These are phyloP conservation scores for Aquanectria penicillioides DNA, from an alignment of 2,329 filamentous ascomycete species.

Conservation along the genomic window DNA sequence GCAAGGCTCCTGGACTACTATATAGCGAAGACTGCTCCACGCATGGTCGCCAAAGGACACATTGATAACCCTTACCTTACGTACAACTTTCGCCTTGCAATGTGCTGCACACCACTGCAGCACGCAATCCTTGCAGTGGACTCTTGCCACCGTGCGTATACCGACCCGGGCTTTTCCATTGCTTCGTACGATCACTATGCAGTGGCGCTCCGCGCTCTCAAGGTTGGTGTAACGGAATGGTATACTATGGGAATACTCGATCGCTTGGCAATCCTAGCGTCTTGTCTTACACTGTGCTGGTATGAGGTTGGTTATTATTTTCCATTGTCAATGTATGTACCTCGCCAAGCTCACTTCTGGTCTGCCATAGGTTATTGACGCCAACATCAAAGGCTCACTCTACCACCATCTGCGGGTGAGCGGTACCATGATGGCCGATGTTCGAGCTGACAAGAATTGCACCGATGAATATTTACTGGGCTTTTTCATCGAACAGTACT, in stretches of 20 bases:
- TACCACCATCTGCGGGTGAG: constrained; percentile 10
- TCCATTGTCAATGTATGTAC: no score
- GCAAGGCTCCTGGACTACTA: neutral
- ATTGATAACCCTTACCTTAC: constrained; percentile 9
- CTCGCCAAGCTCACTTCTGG: neutral
- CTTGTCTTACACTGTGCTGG: constrained; percentile 6
- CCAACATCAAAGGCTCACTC: constrained; percentile 4
- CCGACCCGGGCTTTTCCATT: neutral
- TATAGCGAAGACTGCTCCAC: neutral
- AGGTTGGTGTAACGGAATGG: constrained; percentile 8
- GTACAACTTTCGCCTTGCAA: constrained; percentile 8
- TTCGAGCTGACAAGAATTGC: neutral
- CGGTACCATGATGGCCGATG: neutral
- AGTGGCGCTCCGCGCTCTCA: neutral
- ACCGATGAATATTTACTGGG: neutral
- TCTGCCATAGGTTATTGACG: constrained; percentile 10
- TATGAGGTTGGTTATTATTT: neutral
- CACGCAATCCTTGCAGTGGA: constrained; percentile 13
- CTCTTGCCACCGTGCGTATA: constrained; percentile 11
- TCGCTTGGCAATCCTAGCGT: neutral
- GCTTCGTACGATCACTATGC: constrained; percentile 4
- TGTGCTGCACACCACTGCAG: neutral
- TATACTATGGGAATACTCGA: neutral
- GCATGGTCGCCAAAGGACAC: constrained; percentile 3
- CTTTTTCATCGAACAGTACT: constrained; percentile 14